A percentile compares a stretch with the other conserved stretches of the same genome.
Evolutionary conservation across 2,329 filamentous ascomycete species (phyloP).

Genomic region (Colletotrichum sidae): DNA sequence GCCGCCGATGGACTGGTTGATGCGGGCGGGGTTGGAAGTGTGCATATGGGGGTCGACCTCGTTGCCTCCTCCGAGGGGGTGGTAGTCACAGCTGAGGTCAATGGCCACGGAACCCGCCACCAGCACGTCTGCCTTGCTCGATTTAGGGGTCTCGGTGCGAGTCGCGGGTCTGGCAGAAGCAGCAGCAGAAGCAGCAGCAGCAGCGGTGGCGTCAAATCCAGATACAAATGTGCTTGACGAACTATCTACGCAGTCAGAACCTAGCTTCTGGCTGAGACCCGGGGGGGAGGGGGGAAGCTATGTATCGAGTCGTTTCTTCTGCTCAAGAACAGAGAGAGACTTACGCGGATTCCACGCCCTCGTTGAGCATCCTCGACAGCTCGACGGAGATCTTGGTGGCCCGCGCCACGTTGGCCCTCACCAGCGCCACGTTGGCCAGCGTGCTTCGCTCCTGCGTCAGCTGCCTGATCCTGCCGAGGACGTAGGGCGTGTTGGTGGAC

Average conservation of each 20-base stretch:
- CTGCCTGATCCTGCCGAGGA: slow-evolving; percentile 82
- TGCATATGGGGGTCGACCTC: slow-evolving; percentile 65
- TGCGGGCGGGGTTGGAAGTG: slow-evolving; percentile 87
- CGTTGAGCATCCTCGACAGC: slow-evolving; percentile 51
- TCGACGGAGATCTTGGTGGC: slow-evolving; percentile 67
- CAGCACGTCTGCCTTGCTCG: slow-evolving; percentile 71
- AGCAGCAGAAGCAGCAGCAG: neutral
- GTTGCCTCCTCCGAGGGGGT: slow-evolving; percentile 17
- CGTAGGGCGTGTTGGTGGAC: slow-evolving; percentile 85
- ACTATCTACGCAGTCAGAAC: slow-evolving; percentile 40
- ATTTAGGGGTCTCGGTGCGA: slow-evolving; percentile 23
- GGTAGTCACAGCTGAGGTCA: slow-evolving; percentile 86
- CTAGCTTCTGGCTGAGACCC: slow-evolving; percentile 21
- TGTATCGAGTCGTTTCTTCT: slow-evolving; percentile 36
- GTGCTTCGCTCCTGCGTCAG: slow-evolving; percentile 79
- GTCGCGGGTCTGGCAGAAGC: slow-evolving; percentile 11
- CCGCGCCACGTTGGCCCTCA: slow-evolving; percentile 64
- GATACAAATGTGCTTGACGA: slow-evolving; percentile 31
- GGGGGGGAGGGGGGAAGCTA: slow-evolving; percentile 4
- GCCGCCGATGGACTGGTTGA: slow-evolving; percentile 86
- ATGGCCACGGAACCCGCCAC: slow-evolving; percentile 92
- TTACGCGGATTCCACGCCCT: slow-evolving; percentile 33
- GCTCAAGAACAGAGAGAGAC: slow-evolving; percentile 22
- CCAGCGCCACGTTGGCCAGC: slow-evolving; percentile 76
- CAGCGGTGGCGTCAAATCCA: slow-evolving; percentile 22